Evolutionary conservation across 352 stramenopile species (phyloP).

Genomic region (Aphanomyces invadans): DNA sequence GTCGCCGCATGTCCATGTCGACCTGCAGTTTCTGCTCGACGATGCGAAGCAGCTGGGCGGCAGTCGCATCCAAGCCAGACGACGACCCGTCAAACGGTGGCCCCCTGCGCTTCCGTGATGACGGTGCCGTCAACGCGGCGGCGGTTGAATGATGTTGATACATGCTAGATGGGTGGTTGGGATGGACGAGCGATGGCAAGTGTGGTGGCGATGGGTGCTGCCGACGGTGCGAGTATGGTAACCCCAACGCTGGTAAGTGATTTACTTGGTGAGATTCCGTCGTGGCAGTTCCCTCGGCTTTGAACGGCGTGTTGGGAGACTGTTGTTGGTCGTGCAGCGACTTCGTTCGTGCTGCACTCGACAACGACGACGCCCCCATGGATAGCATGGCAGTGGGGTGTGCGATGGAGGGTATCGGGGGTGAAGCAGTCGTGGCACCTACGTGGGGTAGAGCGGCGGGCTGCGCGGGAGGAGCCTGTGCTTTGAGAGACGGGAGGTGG

Average conservation of each 20-base stretch:
- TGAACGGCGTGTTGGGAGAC: neutral
- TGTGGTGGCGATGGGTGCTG: neutral
- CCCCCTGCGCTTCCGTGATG: constrained; percentile 13
- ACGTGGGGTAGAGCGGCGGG: no score
- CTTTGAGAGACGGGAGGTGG: neutral
- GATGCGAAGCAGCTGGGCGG: neutral
- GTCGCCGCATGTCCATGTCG: constrained; percentile 20
- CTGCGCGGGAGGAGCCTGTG: neutral
- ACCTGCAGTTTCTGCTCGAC: constrained; percentile 12
- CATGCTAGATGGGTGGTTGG: neutral
- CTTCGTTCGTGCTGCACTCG: neutral
- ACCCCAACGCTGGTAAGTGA: no score
- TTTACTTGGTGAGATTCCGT: no score
- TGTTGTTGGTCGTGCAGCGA: neutral
- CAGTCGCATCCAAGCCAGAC: neutral
- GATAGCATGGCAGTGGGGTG: no score
- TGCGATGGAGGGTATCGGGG: no score
- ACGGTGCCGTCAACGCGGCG: neutral
- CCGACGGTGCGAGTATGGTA: neutral
- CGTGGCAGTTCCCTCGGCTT: neutral
- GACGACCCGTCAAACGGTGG: no score
- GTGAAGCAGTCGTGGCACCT: no score
- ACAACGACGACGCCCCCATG: no score
- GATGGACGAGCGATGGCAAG: constrained; percentile 1
- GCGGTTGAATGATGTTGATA: neutral